Base-by-base conservation (phyloP, 1,139 yeast genomes). In the Pichia sp. region DNA sequence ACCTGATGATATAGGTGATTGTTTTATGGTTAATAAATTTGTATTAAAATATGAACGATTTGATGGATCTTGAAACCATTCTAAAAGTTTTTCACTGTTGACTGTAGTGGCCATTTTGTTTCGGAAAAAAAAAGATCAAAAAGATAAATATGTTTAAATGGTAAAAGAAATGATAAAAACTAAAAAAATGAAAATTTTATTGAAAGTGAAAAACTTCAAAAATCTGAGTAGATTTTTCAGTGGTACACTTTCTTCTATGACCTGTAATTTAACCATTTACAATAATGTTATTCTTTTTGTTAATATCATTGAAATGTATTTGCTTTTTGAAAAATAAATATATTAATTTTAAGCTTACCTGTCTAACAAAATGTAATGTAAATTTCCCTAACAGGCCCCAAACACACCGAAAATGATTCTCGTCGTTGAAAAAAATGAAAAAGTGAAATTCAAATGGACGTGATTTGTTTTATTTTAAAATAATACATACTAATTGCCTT, bases 1-100 rank as follows among this genome's bases (percentile, higher is more conserved):
- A 0, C 96, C 96, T 2, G 91, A 89, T 3, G 52, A 49, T 9
- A 72, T 57, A 8, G 69, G 61, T 0, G 93, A 84, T 18, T 62
- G 56, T 47, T 68, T 72, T 1, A 85, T 69, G 31, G 71, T 73
- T 45, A 85, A 66, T 18, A 72, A 62, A 0, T 72, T 73, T 5
- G 68, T 59, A 54, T 78, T 73, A 79, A 85, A 81, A 54, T 60
- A 64, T 7, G 73, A 69, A 28, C 73, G 73, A 31, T 81, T 81
- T 2, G 54, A 43, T 3, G 68, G 63, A 33, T 70, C 65, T 31
- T 66, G 56, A 18, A 83, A 72, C 84, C 87, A 84, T 25, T 62
- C 53, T 5, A 73, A 45, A 14, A 74, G 68, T 4, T 53, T 61
- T 2, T 60, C 51, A 0, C 67, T 56, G 48, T 70, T 68, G 1